A percentile compares a stretch with the other conserved stretches of the same genome.
Conservation (phyloP, 2,329 filamentous ascomycete species). For the Cladophialophora bantiana region DNA sequence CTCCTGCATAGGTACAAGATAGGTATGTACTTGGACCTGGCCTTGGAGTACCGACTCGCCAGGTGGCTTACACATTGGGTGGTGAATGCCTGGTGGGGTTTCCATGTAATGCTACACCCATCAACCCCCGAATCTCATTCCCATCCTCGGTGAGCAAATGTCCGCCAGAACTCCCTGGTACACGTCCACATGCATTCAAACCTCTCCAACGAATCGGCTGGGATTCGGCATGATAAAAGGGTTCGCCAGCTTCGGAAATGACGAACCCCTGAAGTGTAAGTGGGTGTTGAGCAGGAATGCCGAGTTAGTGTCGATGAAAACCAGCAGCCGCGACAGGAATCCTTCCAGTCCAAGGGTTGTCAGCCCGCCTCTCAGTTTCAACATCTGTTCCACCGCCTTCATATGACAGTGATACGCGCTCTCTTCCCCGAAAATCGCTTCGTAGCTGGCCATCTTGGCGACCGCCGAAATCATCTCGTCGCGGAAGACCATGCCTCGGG, state of each 20-base stretch:
- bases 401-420: conserved; percentile 57
- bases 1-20: no score
- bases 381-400: conserved; percentile 53
- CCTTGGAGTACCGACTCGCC: no score
- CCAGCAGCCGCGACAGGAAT: conserved; percentile 55
- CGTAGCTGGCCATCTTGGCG: conserved; percentile 61
- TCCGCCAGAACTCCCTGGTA: no score
- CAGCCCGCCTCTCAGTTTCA: conserved; percentile 56
- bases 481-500: neutral
- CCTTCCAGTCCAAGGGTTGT: conserved; percentile 53
- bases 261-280: conserved; percentile 26
- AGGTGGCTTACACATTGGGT: no score
- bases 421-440: conserved; percentile 58
- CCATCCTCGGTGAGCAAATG: no score
- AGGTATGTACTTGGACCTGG: no score
- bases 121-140: no score
- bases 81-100: no score
- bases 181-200: neutral
- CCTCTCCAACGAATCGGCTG: conserved; percentile 29
- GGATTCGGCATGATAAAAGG: conserved; percentile 31
- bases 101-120: no score
- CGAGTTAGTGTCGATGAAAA: conserved; percentile 58
- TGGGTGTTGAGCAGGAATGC: conserved; percentile 44
- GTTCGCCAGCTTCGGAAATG: conserved; percentile 22
- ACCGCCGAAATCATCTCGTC: conserved; percentile 57